phyloP scores from a whole-genome alignment of 169 alveolate species.

The Plasmodium blacklocki region DNA sequence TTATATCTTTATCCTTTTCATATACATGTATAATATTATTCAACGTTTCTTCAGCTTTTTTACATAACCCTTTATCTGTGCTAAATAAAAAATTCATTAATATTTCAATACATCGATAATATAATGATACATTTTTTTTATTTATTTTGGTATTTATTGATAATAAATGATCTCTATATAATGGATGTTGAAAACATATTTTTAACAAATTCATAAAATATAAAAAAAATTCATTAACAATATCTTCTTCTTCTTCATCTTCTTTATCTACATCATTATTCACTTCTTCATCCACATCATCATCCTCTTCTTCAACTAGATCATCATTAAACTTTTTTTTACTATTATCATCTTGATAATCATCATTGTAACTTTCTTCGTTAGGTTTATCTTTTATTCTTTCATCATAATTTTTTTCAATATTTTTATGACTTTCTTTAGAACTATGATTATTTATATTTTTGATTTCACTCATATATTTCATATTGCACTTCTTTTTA shows the following conservation, averaged over 20 bases:
- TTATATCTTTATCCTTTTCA: constrained; percentile 31
- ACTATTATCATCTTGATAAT: too few species aligned
- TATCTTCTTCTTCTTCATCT: constrained; percentile 11
- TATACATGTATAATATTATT: constrained; percentile 11
- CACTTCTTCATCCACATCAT: too few species aligned
- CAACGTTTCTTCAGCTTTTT: constrained; percentile 31
- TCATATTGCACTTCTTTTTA: too few species aligned
- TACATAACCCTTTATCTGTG: constrained; percentile 17
- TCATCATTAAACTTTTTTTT: too few species aligned
- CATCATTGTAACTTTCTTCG: too few species aligned
- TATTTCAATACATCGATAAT: constrained; percentile 54
- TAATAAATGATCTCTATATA: constrained; percentile 23
- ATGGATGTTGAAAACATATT: constrained; percentile 38
- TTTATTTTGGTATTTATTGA: constrained; percentile 1
- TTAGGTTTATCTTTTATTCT: too few species aligned
- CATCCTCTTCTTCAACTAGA: not conserved
- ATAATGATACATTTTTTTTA: constrained; percentile 21
- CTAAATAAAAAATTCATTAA: constrained; percentile 60
- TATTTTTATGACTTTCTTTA: too few species aligned
- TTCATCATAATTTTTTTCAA: too few species aligned
- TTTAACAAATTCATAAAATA: constrained; percentile 42
- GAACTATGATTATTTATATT: too few species aligned
- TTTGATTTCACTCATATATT: too few species aligned
- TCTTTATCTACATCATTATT: too few species aligned
- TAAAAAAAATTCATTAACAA: constrained; percentile 27